A percentile compares a stretch with the other conserved stretches of the same genome.
Conservation (phyloP, 805 yeast genomes). For the Teunomyces stri region DNA sequence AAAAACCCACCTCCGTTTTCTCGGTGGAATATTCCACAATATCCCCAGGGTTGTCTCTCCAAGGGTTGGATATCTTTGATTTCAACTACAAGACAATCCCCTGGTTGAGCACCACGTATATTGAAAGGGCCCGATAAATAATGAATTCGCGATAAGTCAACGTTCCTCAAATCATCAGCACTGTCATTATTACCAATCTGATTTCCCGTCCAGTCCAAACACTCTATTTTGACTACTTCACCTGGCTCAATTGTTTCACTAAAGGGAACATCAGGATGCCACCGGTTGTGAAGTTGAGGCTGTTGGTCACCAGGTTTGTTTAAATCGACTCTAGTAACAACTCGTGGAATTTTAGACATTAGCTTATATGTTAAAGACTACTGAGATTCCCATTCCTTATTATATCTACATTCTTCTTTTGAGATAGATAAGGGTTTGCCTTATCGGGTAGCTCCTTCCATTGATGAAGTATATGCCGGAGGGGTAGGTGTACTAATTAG, state of each 20-base stretch:
- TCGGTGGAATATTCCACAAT: slow-evolving; percentile 48
- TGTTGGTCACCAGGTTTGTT: slow-evolving; percentile 46
- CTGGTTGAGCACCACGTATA: slow-evolving; percentile 44
- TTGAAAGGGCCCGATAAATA: slow-evolving; percentile 50
- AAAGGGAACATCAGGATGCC: slow-evolving; percentile 53
- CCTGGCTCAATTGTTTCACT: slow-evolving; percentile 38
- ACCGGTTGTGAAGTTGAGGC: slow-evolving; percentile 48
- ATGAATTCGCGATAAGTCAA: slow-evolving; percentile 46
- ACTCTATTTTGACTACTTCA: slow-evolving; percentile 47
- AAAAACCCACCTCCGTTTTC: slow-evolving; percentile 52
- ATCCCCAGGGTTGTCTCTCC: slow-evolving; percentile 54
- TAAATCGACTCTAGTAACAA: slow-evolving; percentile 36
- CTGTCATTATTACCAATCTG: slow-evolving; percentile 46
- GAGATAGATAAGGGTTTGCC: background rate
- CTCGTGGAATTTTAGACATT: slow-evolving; percentile 21
- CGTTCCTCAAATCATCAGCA: slow-evolving; percentile 47
- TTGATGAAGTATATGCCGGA: too few species aligned
- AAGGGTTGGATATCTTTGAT: slow-evolving; percentile 53
- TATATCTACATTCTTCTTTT: background rate
- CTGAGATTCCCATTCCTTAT: background rate
- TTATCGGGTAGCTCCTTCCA: background rate
- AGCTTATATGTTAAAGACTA: background rate
- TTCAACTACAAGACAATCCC: slow-evolving; percentile 49
- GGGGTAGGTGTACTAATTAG: background rate
- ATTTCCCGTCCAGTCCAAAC: slow-evolving; percentile 56